These are phyloP conservation scores for Secale cereale DNA, from an alignment of 176 grass and related monocot genomes.

Conservation along the genomic window DNA sequence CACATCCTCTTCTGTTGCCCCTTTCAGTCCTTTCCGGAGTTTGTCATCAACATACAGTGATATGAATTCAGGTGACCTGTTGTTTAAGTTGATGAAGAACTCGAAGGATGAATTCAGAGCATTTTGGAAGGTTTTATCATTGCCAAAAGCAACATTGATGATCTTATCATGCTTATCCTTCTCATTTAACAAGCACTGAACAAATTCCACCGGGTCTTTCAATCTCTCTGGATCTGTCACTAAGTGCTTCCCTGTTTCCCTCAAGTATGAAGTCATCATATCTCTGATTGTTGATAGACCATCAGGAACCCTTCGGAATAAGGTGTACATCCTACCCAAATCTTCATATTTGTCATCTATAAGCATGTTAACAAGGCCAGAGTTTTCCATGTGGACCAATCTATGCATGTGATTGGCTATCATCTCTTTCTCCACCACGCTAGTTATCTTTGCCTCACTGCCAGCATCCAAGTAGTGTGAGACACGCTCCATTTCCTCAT, in stretches of 20 bases:
- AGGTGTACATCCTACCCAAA: conserved; percentile 77
- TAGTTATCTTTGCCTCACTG: conserved; percentile 90
- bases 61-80: conserved; percentile 95
- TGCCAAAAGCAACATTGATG: conserved; percentile 85
- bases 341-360: conserved; percentile 83
- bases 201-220: conserved; percentile 96
- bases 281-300: conserved; percentile 72
- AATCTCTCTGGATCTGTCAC: conserved; percentile 83
- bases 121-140: conserved; percentile 96
- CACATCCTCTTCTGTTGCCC: conserved; percentile 88
- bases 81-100: conserved; percentile 96
- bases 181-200: conserved; percentile 81
- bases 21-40: conserved; percentile 89
- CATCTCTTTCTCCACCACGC: conserved; percentile 92
- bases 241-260: conserved; percentile 82
- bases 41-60: conserved; percentile 94
- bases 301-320: conserved; percentile 85
- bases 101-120: conserved; percentile 95
- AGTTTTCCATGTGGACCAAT: conserved; percentile 92
- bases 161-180: conserved; percentile 98
- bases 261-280: conserved; percentile 85
- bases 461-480: conserved; percentile 88
- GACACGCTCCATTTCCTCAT: conserved; percentile 94
- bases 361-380: conserved; percentile 92
- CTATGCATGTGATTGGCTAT: conserved; percentile 95